Evolutionary conservation across 2,329 filamentous ascomycete genomes (phyloP).

Genomic region (Fusarium sp.): DNA sequence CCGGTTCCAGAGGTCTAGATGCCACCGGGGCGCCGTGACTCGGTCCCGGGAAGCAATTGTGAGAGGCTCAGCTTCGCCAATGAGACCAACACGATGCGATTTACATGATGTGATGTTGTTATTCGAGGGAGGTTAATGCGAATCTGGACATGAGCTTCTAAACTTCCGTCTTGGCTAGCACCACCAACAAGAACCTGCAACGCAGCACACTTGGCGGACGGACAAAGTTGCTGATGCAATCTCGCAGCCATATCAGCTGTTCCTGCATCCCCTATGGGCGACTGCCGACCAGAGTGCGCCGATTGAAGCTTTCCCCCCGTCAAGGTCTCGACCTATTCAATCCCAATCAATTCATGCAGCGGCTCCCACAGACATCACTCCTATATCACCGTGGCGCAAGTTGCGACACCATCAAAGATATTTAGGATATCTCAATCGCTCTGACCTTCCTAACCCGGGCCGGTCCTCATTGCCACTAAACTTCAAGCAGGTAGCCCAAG

Average conservation of each 20-base stretch:
- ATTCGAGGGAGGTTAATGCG: neutral
- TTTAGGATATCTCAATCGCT: neutral
- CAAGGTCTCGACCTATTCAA: neutral
- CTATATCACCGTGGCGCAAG: neutral
- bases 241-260: constrained; percentile 6
- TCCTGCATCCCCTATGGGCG: neutral
- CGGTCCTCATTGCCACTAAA: neutral
- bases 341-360: neutral
- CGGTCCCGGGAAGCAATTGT: neutral
- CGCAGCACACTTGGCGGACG: neutral
- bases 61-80: neutral
- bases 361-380: neutral
- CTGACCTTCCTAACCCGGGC: constrained; percentile 7
- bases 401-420: neutral
- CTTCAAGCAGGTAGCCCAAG: neutral
- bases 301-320: neutral
- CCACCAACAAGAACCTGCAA: neutral
- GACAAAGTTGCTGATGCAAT: neutral
- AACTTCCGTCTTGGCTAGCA: neutral
- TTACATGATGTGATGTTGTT: neutral
- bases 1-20: constrained; percentile 1
- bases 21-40: neutral
- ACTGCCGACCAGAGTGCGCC: neutral
- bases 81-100: neutral
- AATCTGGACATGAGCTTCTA: neutral